Conservation (phyloP, 2,329 filamentous ascomycete species). For the Cladophialophora immunda region DNA sequence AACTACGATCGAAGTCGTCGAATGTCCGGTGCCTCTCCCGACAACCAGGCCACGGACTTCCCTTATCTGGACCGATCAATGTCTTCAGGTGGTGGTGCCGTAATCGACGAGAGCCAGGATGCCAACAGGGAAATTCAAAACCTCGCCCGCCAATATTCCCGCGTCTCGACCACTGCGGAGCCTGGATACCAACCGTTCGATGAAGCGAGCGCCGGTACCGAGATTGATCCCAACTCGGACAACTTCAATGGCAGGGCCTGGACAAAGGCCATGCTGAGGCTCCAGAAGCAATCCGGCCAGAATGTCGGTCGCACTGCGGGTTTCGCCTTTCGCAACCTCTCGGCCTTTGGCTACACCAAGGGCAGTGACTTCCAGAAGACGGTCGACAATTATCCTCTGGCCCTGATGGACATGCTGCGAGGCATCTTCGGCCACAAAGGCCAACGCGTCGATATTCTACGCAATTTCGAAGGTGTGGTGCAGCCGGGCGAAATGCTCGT, state of each 20-base stretch:
- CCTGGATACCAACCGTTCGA: slow-evolving; percentile 33
- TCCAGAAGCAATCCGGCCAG: slow-evolving; percentile 31
- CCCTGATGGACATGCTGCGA: slow-evolving; percentile 23
- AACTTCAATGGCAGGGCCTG: slow-evolving; percentile 55
- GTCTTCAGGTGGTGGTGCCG: slow-evolving; percentile 20
- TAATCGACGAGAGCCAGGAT: slow-evolving; percentile 21
- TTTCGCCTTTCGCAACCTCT: slow-evolving; percentile 55
- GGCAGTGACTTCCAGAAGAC: slow-evolving; percentile 56
- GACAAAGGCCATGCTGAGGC: slow-evolving; percentile 51
- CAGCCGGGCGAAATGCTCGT: slow-evolving; percentile 49
- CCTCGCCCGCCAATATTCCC: slow-evolving; percentile 31
- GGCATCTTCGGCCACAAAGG: slow-evolving; percentile 38
- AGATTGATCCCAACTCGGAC: slow-evolving; percentile 53
- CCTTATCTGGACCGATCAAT: slow-evolving; percentile 23
- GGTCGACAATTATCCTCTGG: slow-evolving; percentile 53
- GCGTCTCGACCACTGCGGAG: slow-evolving; percentile 18
- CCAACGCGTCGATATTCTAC: slow-evolving; percentile 31
- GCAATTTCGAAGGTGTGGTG: slow-evolving; percentile 41
- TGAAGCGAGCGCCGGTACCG: slow-evolving; percentile 45
- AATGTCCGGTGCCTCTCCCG: slow-evolving; percentile 27
- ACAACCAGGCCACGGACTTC: slow-evolving; percentile 17
- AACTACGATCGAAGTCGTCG: slow-evolving; percentile 29
- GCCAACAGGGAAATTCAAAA: slow-evolving; percentile 26
- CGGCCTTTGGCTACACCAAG: slow-evolving; percentile 55
- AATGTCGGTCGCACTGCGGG: slow-evolving; percentile 47